Conservation (phyloP, 352 stramenopile genomes). For the Phytophthora podocarpi region DNA sequence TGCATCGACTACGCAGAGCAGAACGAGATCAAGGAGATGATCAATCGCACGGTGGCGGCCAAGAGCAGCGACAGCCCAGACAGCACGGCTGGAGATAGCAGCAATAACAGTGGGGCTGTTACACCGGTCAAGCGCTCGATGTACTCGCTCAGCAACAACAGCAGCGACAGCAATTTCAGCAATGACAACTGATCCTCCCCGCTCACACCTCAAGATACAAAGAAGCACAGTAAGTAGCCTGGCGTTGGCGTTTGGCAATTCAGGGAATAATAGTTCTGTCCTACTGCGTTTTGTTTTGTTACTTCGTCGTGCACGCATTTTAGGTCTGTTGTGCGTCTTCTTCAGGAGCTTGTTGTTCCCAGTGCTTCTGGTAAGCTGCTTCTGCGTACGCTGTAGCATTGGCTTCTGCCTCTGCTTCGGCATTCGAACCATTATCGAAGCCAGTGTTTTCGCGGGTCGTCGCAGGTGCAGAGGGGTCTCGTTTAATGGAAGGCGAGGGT, state of each 20-base stretch:
- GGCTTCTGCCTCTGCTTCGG: conserved; percentile 2
- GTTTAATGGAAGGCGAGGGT: conserved; percentile 80
- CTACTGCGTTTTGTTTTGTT: conserved; percentile 3
- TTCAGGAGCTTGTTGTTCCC: conserved; percentile 17
- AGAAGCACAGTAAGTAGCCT: conserved; percentile 17
- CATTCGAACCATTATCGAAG: background rate
- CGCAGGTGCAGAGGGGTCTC: conserved; percentile 48
- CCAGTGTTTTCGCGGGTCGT: conserved; percentile 5
- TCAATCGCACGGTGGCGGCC: conserved; percentile 33
- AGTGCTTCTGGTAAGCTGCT: conserved; percentile 5
- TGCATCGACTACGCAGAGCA: conserved; percentile 76
- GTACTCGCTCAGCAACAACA: conserved; percentile 66
- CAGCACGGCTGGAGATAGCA: conserved; percentile 25
- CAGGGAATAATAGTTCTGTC: conserved; percentile 16
- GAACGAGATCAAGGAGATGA: conserved; percentile 50
- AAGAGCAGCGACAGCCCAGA: conserved; percentile 36
- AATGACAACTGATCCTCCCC: conserved; percentile 35
- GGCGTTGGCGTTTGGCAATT: conserved; percentile 11
- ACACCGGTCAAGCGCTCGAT: conserved; percentile 55
- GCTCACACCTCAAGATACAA: background rate
- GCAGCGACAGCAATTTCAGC: conserved; percentile 55
- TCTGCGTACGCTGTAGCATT: conserved; percentile 5
- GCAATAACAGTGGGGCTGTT: conserved; percentile 31
- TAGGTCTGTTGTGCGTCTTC: conserved; percentile 9
- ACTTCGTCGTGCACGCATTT: conserved; percentile 1